Conservation (phyloP, 306 rosid species). For the Dryas octopetala region DNA sequence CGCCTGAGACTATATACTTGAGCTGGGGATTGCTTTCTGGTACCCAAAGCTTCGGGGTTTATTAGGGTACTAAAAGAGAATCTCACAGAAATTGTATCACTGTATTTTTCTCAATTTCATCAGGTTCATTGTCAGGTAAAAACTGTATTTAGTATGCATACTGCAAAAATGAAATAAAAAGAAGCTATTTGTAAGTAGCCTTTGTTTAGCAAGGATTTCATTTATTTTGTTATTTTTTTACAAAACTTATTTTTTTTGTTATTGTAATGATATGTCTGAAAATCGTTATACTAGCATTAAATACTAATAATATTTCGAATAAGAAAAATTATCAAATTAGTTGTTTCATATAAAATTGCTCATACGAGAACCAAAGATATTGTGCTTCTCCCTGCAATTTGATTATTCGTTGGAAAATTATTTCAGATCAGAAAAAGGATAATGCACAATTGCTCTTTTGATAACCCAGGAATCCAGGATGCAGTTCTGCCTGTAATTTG, state of each 20-base stretch:
- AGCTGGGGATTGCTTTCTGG: neutral
- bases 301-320: too few species aligned
- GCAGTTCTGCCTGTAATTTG: too few species aligned
- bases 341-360: too few species aligned
- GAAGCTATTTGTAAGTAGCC: neutral
- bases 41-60: neutral
- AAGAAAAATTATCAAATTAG: too few species aligned
- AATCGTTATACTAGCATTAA: too few species aligned
- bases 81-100: neutral
- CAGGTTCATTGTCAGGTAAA: too few species aligned
- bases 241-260: neutral
- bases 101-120: neutral
- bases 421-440: too few species aligned
- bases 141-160: neutral
- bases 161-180: neutral
- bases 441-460: too few species aligned
- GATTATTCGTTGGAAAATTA: too few species aligned
- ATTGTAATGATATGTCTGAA: neutral
- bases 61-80: neutral
- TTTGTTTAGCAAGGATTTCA: neutral
- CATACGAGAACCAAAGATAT: too few species aligned
- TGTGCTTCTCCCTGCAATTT: too few species aligned
- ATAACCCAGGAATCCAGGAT: too few species aligned
- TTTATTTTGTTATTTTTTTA: neutral
- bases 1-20: conserved; percentile 71